phyloP scores from a whole-genome alignment of 2,329 filamentous ascomycete species.

The Emericellopsis atlantica region DNA sequence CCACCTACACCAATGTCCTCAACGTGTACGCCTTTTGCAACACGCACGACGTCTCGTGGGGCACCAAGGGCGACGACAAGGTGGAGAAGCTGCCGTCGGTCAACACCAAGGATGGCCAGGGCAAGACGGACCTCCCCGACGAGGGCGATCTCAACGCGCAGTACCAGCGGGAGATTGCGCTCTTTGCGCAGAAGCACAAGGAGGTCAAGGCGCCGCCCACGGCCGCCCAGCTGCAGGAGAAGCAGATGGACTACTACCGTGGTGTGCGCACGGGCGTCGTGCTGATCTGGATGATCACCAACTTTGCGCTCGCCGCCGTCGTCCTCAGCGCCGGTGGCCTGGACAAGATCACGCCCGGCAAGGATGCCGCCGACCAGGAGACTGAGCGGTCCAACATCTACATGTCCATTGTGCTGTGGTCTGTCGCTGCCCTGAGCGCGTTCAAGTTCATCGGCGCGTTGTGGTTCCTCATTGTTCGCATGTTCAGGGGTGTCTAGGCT shows the following conservation, averaged over 20 bases:
- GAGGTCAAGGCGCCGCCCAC: constrained; percentile 53
- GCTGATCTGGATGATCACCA: constrained; percentile 91
- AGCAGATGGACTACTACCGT: constrained; percentile 97
- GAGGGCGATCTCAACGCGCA: constrained; percentile 91
- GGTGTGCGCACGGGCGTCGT: constrained; percentile 90
- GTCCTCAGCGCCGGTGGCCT: constrained; percentile 80
- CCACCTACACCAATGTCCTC: constrained; percentile 95
- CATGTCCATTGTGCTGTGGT: constrained; percentile 79
- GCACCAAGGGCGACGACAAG: constrained; percentile 96
- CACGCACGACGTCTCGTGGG: constrained; percentile 95
- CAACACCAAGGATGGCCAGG: constrained; percentile 74
- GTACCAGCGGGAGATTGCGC: constrained; percentile 72
- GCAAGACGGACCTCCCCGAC: constrained; percentile 91
- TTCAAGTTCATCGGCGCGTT: constrained; percentile 81
- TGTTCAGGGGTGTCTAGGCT: constrained; percentile 60
- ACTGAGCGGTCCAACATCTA: constrained; percentile 61
- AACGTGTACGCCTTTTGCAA: constrained; percentile 99
- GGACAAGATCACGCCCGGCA: constrained; percentile 45
- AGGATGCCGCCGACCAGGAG: constrained; percentile 26
- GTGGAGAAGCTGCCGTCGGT: constrained; percentile 81
- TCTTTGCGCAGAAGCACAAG: constrained; percentile 63
- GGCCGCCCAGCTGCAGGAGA: constrained; percentile 50
- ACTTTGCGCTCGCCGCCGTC: constrained; percentile 75
- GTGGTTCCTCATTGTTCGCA: constrained; percentile 83
- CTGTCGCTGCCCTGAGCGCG: constrained; percentile 68